These are phyloP conservation scores for Solanum lignicaule DNA, from an alignment of 257 asterid species.

Conservation along the genomic window DNA sequence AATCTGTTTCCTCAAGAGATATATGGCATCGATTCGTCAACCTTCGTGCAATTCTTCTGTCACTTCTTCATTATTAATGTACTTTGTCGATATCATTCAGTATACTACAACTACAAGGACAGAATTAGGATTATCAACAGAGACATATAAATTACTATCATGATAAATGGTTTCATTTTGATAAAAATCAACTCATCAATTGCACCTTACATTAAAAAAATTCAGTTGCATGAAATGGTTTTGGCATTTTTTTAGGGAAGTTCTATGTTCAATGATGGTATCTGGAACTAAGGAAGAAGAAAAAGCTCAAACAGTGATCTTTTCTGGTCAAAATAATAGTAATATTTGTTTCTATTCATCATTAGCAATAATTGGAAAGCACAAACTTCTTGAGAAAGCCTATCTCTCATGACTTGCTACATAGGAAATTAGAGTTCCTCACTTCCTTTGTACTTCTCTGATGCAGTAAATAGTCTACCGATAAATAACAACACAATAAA, in stretches of 20 bases:
- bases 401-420: neutral
- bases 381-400: neutral
- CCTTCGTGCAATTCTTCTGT: neutral
- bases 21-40: neutral
- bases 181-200: neutral
- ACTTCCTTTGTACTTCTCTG: neutral
- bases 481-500: neutral
- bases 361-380: neutral
- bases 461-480: neutral
- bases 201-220: neutral
- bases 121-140: neutral
- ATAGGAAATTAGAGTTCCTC: neutral
- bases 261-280: neutral
- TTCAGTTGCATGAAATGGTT: neutral
- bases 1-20: neutral
- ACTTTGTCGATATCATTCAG: neutral
- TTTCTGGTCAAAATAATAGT: neutral
- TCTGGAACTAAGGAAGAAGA: too few relatives aligned
- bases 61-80: neutral
- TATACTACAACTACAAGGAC: neutral
- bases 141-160: neutral
- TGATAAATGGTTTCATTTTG: neutral
- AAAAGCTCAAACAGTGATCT: neutral
- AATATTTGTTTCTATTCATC: neutral
- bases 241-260: neutral